phyloP scores from a whole-genome alignment of 768 basidiomycete species.

The Suillus cothurnatus region DNA sequence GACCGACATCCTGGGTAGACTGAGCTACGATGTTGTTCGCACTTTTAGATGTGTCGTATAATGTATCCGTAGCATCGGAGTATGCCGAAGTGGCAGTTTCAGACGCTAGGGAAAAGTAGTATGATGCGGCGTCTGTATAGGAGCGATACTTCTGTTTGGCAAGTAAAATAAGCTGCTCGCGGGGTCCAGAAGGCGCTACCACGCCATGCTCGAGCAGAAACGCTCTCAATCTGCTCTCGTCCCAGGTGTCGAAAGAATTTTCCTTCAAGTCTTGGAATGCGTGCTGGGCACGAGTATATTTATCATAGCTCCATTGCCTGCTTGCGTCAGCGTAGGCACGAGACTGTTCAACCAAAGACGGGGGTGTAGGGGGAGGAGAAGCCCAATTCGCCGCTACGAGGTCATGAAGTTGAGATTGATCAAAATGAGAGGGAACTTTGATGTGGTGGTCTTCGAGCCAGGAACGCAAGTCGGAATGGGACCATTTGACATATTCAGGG shows the following conservation, averaged over 20 bases:
- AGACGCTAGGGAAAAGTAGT: constrained; percentile 52
- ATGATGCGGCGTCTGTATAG: constrained; percentile 61
- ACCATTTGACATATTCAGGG: constrained; percentile 55
- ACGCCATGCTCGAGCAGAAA: constrained; percentile 89
- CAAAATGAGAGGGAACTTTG: constrained; percentile 49
- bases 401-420: constrained; percentile 40
- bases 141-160: constrained; percentile 71
- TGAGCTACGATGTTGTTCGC: constrained; percentile 47
- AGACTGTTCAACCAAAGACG: constrained; percentile 31
- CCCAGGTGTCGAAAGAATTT: constrained; percentile 76
- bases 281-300: constrained; percentile 64
- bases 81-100: constrained; percentile 51
- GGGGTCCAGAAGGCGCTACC: constrained; percentile 75
- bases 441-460: constrained; percentile 75
- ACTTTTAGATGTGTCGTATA: constrained; percentile 41
- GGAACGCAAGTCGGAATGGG: constrained; percentile 57
- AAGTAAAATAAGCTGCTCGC: constrained; percentile 77
- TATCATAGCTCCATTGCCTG: constrained; percentile 59
- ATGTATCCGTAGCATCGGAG: constrained; percentile 43
- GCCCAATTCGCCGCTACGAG: constrained; percentile 68
- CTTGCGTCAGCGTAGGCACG: constrained; percentile 26
- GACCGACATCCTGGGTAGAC: constrained; percentile 52
- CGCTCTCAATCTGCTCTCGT: constrained; percentile 78
- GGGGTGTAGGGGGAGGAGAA: constrained; percentile 24
- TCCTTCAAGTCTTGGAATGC: constrained; percentile 62